Percentiles rank a stretch among this genome's conserved stretches.
phyloP scores from a whole-genome alignment of 2,329 filamentous ascomycete species.

The Fonsecaea multimorphosa region DNA sequence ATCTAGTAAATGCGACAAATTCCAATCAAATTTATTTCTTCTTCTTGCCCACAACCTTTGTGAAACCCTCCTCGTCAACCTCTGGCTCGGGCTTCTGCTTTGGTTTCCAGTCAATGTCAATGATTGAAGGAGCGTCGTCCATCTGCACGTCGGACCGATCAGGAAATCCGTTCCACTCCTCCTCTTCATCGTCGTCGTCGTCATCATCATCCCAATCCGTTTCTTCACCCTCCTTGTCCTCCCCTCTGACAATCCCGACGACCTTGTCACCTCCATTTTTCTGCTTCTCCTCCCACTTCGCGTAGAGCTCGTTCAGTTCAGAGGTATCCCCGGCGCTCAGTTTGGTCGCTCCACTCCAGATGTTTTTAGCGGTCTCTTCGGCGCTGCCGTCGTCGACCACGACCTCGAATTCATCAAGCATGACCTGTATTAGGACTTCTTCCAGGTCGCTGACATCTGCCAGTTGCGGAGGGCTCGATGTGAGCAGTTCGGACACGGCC shows the following conservation, averaged over 20 bases:
- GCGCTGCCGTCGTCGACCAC: constrained; percentile 89
- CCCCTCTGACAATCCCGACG: constrained; percentile 28
- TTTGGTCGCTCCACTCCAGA: constrained; percentile 72
- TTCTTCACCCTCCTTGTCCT: constrained; percentile 60
- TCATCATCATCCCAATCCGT: constrained; percentile 64
- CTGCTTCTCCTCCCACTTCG: constrained; percentile 49
- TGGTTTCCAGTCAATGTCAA: constrained; percentile 50
- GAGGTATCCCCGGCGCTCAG: constrained; percentile 43
- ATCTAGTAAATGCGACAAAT: background rate
- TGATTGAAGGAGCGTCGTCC: constrained; percentile 70
- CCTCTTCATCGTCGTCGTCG: constrained; percentile 58
- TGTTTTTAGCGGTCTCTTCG: constrained; percentile 72
- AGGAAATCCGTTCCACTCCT: constrained; percentile 63
- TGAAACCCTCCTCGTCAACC: constrained; percentile 82
- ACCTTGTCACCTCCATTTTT: constrained; percentile 47
- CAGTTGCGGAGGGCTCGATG: constrained; percentile 56
- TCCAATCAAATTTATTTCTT: constrained; percentile 49
- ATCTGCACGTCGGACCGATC: constrained; percentile 63
- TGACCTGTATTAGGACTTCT: constrained; percentile 82
- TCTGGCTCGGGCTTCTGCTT: constrained; percentile 72
- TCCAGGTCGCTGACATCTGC: constrained; percentile 82
- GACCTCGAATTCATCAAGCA: constrained; percentile 95
- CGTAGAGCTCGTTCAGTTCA: constrained; percentile 67
- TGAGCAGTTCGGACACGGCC: constrained; percentile 79
- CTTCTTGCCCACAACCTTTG: constrained; percentile 74